A percentile compares a stretch with the other conserved stretches of the same genome.
Conservation (phyloP, 768 basidiomycete species). For the Agaricus blazei region DNA sequence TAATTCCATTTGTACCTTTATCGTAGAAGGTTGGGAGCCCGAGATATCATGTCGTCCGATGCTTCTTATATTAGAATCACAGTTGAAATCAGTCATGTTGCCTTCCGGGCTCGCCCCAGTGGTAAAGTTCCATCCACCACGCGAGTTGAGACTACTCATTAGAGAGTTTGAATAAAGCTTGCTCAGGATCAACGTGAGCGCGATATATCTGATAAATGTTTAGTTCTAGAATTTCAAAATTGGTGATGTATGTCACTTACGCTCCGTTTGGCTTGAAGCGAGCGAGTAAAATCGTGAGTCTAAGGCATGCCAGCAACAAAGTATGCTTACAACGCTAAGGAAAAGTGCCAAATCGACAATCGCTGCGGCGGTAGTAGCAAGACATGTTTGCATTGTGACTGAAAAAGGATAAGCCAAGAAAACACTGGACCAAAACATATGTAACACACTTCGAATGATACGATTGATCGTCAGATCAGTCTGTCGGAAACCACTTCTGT, state of each 20-base stretch:
- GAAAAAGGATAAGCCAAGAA: neutral
- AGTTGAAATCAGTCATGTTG: no score
- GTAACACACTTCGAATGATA: constrained; percentile 32
- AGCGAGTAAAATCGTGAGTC: neutral
- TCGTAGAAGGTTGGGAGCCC: no score
- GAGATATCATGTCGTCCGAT: no score
- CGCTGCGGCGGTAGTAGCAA: constrained; percentile 28
- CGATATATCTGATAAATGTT: constrained; percentile 23
- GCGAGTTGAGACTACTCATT: constrained; percentile 32
- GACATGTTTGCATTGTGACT: constrained; percentile 34
- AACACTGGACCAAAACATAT: no score
- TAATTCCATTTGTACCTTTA: no score
- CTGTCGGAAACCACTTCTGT: constrained; percentile 35
- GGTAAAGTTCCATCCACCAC: constrained; percentile 1
- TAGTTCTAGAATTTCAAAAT: neutral
- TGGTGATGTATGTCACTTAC: neutral
- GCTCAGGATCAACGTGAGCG: constrained; percentile 31
- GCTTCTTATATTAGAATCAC: no score
- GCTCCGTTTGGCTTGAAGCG: constrained; percentile 10
- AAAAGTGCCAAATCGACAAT: constrained; percentile 26
- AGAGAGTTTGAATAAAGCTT: constrained; percentile 38
- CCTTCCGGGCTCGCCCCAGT: neutral
- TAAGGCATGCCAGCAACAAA: neutral
- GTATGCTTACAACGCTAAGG: constrained; percentile 19
- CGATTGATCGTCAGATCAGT: constrained; percentile 37